phyloP scores from a whole-genome alignment of 495 filamentous ascomycete genomes.

The Aspergillus biplanus region DNA sequence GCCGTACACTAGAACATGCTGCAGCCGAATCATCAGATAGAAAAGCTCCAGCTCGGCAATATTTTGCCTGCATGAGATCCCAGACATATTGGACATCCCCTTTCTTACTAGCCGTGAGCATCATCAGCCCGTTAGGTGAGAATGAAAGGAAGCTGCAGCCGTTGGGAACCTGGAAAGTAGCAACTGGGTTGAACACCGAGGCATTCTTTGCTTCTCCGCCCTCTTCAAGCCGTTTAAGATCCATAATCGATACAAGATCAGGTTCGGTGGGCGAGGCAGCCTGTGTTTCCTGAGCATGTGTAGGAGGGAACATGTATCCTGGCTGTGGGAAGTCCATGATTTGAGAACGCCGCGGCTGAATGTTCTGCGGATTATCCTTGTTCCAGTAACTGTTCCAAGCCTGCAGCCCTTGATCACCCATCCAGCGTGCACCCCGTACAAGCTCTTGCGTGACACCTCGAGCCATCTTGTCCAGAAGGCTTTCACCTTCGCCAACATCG shows the following conservation, averaged over 20 bases:
- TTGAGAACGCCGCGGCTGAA: conserved; percentile 32
- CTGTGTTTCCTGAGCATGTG: conserved; percentile 63
- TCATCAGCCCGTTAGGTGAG: conserved; percentile 76
- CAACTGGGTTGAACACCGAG: conserved; percentile 59
- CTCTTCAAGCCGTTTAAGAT: conserved; percentile 68
- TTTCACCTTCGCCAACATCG: conserved; percentile 78
- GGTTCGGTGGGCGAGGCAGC: conserved; percentile 61
- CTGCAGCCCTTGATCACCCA: conserved; percentile 82
- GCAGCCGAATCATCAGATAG: conserved; percentile 39
- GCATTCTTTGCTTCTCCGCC: conserved; percentile 42
- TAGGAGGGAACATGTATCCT: conserved; percentile 67
- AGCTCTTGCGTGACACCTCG: conserved; percentile 88
- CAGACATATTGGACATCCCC: conserved; percentile 92
- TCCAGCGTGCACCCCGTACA: conserved; percentile 85
- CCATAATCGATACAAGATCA: conserved; percentile 81
- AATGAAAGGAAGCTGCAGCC: conserved; percentile 94
- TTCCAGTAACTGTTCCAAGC: conserved; percentile 92
- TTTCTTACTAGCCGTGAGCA: conserved; percentile 89
- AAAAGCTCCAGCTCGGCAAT: conserved; percentile 47
- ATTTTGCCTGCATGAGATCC: conserved; percentile 76
- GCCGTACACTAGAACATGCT: conserved; percentile 63
- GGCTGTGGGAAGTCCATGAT: conserved; percentile 34
- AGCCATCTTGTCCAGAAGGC: conserved; percentile 81
- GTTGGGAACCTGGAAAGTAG: conserved; percentile 77
- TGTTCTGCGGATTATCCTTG: conserved; percentile 51